Conservation (phyloP, 768 basidiomycete genomes). For the Dacryopinax primogenitus region DNA sequence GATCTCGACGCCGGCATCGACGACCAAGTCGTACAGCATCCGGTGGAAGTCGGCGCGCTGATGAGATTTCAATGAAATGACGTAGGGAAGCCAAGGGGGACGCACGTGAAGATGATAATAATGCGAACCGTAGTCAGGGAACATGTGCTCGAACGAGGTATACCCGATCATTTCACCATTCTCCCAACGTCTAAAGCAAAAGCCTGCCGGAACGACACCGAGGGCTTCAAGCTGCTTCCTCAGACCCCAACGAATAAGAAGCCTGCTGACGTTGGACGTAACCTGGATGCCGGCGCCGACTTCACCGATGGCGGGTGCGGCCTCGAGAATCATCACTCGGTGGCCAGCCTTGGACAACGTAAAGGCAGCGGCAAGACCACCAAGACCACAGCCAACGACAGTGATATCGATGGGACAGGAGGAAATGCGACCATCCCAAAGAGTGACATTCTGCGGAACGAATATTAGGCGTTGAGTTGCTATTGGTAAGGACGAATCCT, state of each 20-base stretch:
- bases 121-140: conserved; percentile 36
- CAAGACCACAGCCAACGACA: conserved; percentile 43
- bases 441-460: neutral
- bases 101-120: conserved; percentile 36
- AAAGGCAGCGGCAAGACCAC: conserved; percentile 45
- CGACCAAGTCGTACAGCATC: conserved; percentile 36
- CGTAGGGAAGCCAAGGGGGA: neutral
- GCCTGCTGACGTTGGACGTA: conserved; percentile 47
- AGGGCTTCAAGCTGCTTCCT: conserved; percentile 32
- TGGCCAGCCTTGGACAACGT: conserved; percentile 46
- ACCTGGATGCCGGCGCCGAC: conserved; percentile 45
- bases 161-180: conserved; percentile 35
- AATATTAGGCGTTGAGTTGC: neutral
- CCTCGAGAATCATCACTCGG: conserved; percentile 45
- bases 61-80: neutral
- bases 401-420: conserved; percentile 33
- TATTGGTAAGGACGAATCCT: neutral
- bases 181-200: conserved; percentile 34
- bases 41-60: conserved; percentile 39
- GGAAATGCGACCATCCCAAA: conserved; percentile 23
- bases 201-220: conserved; percentile 30
- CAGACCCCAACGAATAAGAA: conserved; percentile 44
- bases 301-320: conserved; percentile 35
- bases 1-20: conserved; percentile 11
- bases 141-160: conserved; percentile 34